A percentile compares a stretch with the other conserved stretches of the same genome.
Conservation (phyloP, 2,329 filamentous ascomycete species). For the Apiospora aurea region DNA sequence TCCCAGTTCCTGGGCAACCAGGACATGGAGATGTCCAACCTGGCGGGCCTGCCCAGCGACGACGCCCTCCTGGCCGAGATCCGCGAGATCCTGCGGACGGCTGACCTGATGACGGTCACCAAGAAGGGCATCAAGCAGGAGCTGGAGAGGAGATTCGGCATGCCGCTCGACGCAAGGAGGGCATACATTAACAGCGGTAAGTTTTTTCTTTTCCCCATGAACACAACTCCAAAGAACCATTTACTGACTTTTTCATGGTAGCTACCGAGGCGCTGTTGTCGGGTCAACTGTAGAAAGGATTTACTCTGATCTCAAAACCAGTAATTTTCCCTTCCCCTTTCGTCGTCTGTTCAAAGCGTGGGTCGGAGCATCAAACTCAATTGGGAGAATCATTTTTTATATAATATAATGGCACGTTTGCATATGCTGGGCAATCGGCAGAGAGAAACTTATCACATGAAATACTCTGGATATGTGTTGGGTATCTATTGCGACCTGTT, state of each 20-base stretch:
- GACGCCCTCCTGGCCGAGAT: constrained; percentile 94
- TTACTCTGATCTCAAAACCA: background rate
- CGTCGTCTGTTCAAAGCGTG: constrained; percentile 8
- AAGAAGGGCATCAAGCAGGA: constrained; percentile 98
- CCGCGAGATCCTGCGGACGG: constrained; percentile 87
- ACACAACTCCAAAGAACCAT: constrained; percentile 34
- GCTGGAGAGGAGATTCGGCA: constrained; percentile 87
- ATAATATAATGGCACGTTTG: constrained; percentile 24
- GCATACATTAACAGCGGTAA: constrained; percentile 93
- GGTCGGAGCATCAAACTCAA: constrained; percentile 20
- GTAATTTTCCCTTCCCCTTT: constrained; percentile 7
- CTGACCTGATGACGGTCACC: constrained; percentile 96
- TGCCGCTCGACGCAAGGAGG: constrained; percentile 85
- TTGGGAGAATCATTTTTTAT: constrained; percentile 11
- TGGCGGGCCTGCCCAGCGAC: constrained; percentile 81
- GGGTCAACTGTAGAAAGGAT: constrained; percentile 69
- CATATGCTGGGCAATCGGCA: constrained; percentile 23
- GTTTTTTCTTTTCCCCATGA: constrained; percentile 45
- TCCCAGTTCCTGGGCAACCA: constrained; percentile 64
- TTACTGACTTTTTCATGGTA: constrained; percentile 39
- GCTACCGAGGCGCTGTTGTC: constrained; percentile 83
- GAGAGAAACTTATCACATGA: constrained; percentile 2
- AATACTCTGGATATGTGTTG: background rate
- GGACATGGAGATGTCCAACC: constrained; percentile 79
- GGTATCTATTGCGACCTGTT: background rate